Evolutionary conservation across 306 rosid genomes (phyloP).

Genomic region (Quercus parvula): DNA sequence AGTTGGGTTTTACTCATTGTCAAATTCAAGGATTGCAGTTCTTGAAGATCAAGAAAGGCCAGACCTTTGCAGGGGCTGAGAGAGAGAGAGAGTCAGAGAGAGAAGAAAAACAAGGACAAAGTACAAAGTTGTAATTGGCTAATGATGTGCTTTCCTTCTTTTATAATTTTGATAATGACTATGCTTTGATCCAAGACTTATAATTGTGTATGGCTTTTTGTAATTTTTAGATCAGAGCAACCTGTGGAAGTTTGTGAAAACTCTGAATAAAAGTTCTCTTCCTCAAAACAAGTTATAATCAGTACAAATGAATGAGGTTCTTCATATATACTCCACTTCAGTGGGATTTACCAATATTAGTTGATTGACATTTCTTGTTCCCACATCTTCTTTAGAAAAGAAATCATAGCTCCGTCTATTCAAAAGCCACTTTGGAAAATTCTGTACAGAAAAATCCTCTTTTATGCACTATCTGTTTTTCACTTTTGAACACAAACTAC

Average conservation of each 20-base stretch:
- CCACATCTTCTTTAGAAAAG: neutral
- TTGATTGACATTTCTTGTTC: slow-evolving; percentile 7
- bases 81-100: neutral
- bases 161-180: slow-evolving; percentile 24
- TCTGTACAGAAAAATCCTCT: neutral
- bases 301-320: slow-evolving; percentile 2
- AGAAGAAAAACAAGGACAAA: slow-evolving; percentile 12
- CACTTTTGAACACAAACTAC: too few relatives aligned
- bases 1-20: slow-evolving; percentile 50
- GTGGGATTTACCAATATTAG: neutral
- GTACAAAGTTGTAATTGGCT: slow-evolving; percentile 15
- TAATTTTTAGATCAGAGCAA: slow-evolving; percentile 17
- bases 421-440: neutral
- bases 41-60: slow-evolving; percentile 52
- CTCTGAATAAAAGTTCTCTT: slow-evolving; percentile 13
- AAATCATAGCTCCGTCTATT: neutral
- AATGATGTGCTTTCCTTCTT: slow-evolving; percentile 16
- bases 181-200: slow-evolving; percentile 26
- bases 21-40: slow-evolving; percentile 44
- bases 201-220: slow-evolving; percentile 13
- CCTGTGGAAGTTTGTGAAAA: slow-evolving; percentile 17
- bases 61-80: slow-evolving; percentile 55
- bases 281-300: slow-evolving; percentile 3
- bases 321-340: neutral
- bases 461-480: too few relatives aligned